Evolutionary conservation across 2,329 filamentous ascomycete genomes (phyloP).

Genomic region (Botrytis squamosa): DNA sequence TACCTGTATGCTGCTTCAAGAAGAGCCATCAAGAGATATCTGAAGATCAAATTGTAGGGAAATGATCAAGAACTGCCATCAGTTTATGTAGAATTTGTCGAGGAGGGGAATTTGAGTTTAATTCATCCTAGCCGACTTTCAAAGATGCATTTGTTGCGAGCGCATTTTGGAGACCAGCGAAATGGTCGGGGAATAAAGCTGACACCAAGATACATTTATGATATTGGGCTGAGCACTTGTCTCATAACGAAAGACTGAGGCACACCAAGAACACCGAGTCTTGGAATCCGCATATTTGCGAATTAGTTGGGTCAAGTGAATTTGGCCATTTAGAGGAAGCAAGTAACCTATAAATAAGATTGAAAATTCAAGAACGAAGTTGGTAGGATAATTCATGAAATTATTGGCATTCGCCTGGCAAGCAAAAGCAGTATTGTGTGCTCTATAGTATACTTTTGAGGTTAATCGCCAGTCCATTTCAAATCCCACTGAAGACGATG

Average conservation of each 20-base stretch:
- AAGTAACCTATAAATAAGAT: not conserved
- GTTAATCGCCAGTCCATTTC: not conserved
- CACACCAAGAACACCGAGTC: not conserved
- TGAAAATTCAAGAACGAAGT: not conserved
- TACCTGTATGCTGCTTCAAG: not conserved
- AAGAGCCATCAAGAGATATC: not conserved
- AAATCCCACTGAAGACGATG: not conserved
- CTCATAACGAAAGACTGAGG: not conserved
- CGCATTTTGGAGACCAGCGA: not conserved
- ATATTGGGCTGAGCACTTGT: slow-evolving; percentile 4
- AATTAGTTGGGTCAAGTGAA: not conserved
- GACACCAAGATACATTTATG: not conserved
- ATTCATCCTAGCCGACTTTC: not conserved
- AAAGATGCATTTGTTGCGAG: not conserved
- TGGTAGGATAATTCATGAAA: not conserved
- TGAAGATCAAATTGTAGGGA: not conserved
- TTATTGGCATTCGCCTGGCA: not conserved
- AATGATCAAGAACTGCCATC: not conserved
- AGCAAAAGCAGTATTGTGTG: not conserved
- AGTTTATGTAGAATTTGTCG: not conserved
- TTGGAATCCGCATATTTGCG: not conserved
- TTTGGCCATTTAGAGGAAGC: not conserved
- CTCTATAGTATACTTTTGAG: not conserved
- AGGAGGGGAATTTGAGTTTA: not conserved
- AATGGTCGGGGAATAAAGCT: not conserved